Conservation (phyloP, 2,329 filamentous ascomycete genomes). For the Dothistroma septosporum region DNA sequence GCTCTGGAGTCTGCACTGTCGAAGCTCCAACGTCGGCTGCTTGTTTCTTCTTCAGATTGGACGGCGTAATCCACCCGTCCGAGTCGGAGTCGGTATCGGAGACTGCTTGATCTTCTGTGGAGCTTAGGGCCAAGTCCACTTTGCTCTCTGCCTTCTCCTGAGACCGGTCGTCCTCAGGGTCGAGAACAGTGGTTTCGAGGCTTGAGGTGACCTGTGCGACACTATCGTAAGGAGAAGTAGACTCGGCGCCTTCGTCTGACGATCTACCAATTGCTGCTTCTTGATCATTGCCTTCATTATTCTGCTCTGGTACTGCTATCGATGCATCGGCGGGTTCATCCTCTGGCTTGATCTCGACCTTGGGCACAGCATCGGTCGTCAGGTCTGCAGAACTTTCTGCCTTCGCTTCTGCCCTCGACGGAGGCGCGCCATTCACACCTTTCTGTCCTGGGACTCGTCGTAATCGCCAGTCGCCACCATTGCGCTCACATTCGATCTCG, state of each 20-base stretch:
- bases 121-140: slow-evolving; percentile 25
- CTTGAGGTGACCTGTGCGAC: slow-evolving; percentile 13
- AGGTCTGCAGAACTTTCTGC: neutral
- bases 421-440: slow-evolving; percentile 65
- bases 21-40: slow-evolving; percentile 56
- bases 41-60: slow-evolving; percentile 82
- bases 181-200: slow-evolving; percentile 11
- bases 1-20: slow-evolving; percentile 46
- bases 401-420: slow-evolving; percentile 38
- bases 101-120: slow-evolving; percentile 36
- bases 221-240: neutral
- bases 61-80: slow-evolving; percentile 90
- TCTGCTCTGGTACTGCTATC: neutral
- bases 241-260: neutral
- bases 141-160: slow-evolving; percentile 25
- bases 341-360: neutral
- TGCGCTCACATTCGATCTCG: slow-evolving; percentile 87
- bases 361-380: neutral
- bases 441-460: slow-evolving; percentile 76
- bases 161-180: slow-evolving; percentile 19
- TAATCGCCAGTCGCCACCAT: slow-evolving; percentile 83
- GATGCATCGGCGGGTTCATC: slow-evolving; percentile 5
- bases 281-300: neutral
- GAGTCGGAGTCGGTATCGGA: slow-evolving; percentile 53
- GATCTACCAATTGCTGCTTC: neutral